These are phyloP conservation scores for Irpex rosettiformis DNA, from an alignment of 1,284 basidiomycete genomes.

Conservation along the genomic window DNA sequence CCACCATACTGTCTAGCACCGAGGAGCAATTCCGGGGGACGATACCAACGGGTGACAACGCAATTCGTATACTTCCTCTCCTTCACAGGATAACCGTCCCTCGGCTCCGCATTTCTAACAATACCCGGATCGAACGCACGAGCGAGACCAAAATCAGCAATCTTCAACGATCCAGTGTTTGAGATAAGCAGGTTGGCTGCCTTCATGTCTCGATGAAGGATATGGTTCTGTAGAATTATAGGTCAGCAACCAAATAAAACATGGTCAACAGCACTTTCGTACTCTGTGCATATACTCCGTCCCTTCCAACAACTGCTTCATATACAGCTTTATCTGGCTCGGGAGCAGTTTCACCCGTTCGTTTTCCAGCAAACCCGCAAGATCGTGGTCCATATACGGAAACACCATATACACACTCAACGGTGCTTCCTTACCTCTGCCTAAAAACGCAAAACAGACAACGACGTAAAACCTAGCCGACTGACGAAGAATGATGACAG, in stretches of 20 bases:
- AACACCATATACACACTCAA: constrained; percentile 98
- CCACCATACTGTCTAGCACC: constrained; percentile 90
- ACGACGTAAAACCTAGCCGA: background rate
- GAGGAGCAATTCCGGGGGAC: constrained; percentile 92
- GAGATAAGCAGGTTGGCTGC: constrained; percentile 96
- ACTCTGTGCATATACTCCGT: constrained; percentile 94
- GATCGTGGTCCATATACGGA: constrained; percentile 99
- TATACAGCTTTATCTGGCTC: constrained; percentile 92
- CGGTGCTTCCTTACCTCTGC: constrained; percentile 57
- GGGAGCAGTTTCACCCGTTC: constrained; percentile 77
- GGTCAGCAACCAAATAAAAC: constrained; percentile 15
- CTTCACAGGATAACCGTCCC: constrained; percentile 42
- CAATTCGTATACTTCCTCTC: constrained; percentile 91
- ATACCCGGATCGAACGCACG: constrained; percentile 63
- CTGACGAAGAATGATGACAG: constrained; percentile 13
- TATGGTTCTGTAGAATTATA: constrained; percentile 67
- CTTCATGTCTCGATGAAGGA: constrained; percentile 98
- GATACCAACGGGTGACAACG: constrained; percentile 99
- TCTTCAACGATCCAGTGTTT: constrained; percentile 78
- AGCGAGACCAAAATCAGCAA: constrained; percentile 97
- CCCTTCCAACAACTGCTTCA: constrained; percentile 93
- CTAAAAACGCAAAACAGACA: constrained; percentile 32
- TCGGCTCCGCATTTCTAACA: constrained; percentile 34
- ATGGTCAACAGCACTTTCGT: too few relatives aligned
- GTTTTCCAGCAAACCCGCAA: constrained; percentile 92